Evolutionary conservation across 352 stramenopile species (phyloP).

Genomic region (Phytophthora tubulina): DNA sequence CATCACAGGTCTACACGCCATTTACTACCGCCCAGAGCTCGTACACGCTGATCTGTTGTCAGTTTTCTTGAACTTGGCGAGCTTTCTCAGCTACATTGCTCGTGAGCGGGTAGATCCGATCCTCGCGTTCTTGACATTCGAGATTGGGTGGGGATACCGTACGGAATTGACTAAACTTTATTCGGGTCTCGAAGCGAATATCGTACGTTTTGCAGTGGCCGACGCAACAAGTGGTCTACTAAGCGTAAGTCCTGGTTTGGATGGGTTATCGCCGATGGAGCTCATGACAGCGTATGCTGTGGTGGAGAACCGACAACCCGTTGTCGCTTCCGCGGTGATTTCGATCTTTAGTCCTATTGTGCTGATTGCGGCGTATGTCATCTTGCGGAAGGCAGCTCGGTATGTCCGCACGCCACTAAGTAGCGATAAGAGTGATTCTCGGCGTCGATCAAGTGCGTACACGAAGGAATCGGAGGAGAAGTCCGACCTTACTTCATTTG

Average conservation of each 20-base stretch:
- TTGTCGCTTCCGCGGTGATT: constrained; percentile 22
- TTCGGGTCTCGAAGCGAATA: constrained; percentile 2
- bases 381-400: constrained; percentile 14
- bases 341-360: constrained; percentile 29
- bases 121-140: constrained; percentile 23
- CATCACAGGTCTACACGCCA: constrained; percentile 14
- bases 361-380: constrained; percentile 22
- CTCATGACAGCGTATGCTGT: constrained; percentile 23
- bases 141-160: constrained; percentile 24
- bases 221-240: constrained; percentile 7
- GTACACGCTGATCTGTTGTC: constrained; percentile 42
- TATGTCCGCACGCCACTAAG: background rate
- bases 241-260: constrained; percentile 14
- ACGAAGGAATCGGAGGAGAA: constrained; percentile 4
- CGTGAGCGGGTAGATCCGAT: constrained; percentile 39
- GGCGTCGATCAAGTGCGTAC: constrained; percentile 10
- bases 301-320: background rate
- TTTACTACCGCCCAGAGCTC: constrained; percentile 38
- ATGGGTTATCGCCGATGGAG: constrained; percentile 23
- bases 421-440: background rate
- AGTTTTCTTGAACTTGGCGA: constrained; percentile 33
- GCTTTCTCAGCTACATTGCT: constrained; percentile 25
- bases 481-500: constrained; percentile 22
- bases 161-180: constrained; percentile 11
- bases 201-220: constrained; percentile 8